Conservation (phyloP, 192 early-diverging fungal species). For the Piromyces sp. region DNA sequence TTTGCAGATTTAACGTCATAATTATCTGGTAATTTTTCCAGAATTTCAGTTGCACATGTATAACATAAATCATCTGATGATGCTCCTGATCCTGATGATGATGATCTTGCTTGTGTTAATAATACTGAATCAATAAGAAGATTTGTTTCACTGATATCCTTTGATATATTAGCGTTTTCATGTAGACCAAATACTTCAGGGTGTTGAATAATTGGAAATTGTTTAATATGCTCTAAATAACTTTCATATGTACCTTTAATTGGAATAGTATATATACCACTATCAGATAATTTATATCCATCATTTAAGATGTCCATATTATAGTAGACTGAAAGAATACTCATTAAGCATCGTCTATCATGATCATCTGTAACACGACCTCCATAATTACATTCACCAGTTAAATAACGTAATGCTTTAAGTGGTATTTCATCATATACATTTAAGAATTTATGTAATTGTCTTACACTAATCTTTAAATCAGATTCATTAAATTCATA, state of each 20-base stretch:
- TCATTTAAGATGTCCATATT: slow-evolving; percentile 28
- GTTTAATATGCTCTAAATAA: slow-evolving; percentile 38
- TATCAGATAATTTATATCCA: slow-evolving; percentile 30
- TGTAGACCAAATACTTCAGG: slow-evolving; percentile 48
- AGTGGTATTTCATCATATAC: not conserved
- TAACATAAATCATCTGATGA: slow-evolving; percentile 34
- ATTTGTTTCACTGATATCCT: slow-evolving; percentile 35
- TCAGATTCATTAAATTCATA: slow-evolving; percentile 28
- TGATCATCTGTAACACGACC: slow-evolving; percentile 39
- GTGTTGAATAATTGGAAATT: slow-evolving; percentile 27
- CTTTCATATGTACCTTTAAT: slow-evolving; percentile 27
- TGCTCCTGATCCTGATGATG: slow-evolving; percentile 14
- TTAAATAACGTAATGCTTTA: not conserved
- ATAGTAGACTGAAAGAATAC: slow-evolving; percentile 30
- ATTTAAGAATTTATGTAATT: slow-evolving; percentile 10
- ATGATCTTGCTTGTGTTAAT: slow-evolving; percentile 27
- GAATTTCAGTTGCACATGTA: slow-evolving; percentile 35
- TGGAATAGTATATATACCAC: slow-evolving; percentile 31
- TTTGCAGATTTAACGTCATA: slow-evolving; percentile 28
- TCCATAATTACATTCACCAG: slow-evolving; percentile 41
- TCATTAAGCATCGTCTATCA: slow-evolving; percentile 30
- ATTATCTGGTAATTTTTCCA: slow-evolving; percentile 21
- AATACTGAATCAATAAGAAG: slow-evolving; percentile 32
- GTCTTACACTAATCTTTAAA: slow-evolving; percentile 35
- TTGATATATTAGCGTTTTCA: slow-evolving; percentile 45